Evolutionary conservation across 176 grass and related monocot genomes (phyloP), one percentile per base, ranked within the genome.

Genomic region (Bonia amplexicaulis): DNA sequence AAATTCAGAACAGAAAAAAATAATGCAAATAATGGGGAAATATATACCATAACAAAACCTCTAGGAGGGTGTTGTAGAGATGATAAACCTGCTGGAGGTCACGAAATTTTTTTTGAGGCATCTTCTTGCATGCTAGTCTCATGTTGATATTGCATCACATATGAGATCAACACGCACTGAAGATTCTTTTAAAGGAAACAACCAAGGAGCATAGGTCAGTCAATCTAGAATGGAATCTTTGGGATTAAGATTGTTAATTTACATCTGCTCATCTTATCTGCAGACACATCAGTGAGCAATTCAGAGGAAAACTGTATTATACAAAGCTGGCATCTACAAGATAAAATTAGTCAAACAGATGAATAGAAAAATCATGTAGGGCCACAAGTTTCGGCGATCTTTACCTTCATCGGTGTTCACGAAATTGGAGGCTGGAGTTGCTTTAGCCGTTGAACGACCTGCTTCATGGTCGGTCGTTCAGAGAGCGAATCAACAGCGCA

Each of bases 401-500:
- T 81, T 89, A 92, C 90, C 86, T 92, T 79, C 88, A 93, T 90
- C 82, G 73, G 67, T 79, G 83, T 68, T 87, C 89, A 64, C 25
- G 76, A 70, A 82, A 82, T 84, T 26, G 95, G 95, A 20, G 95
- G 95, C 64, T 97, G 95, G 68, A 97, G 87, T 87, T 95, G 92
- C 85, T 97, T 97, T 81, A 97, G 88, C 85, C 95, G 82, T 73
- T 92, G 95, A 70, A 97, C 92, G 14, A 97, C 92, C 60, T 91
- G 86, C 82, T 97, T 97, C 95, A 95, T 97, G 49, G 92, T 95
- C 40, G 95, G 95, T 19, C 95, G 85, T 79, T 88, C 42, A 77
- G 92, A 93, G 63, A 97, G 89, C 0, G 90, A 93, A 84, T 97
- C 95, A 40, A 91, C 95, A 25, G 95, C 95, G 85, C 95, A 95